Evolutionary conservation across 176 grass and related monocot species (phyloP), one percentile per base, ranked within the genome.

Genomic region (Tillandsia leiboldiana): DNA sequence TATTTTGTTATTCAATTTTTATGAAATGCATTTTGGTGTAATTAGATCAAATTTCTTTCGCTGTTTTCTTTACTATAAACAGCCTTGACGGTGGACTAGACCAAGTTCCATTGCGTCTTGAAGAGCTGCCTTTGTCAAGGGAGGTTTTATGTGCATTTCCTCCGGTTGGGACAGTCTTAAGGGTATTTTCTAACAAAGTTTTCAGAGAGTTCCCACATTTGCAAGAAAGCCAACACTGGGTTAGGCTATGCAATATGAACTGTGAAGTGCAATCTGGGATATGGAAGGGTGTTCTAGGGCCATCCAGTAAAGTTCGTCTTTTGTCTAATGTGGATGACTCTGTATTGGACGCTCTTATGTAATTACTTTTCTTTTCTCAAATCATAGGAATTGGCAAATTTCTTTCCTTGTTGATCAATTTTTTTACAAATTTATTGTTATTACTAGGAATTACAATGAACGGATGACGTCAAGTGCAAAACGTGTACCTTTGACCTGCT

Each of bases 281-380:
- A 28, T 91, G 88, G 88, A 86, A 84, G 72, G 92, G 83, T 58
- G 22, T 70, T 52, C 80, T 84, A 42, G 53, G 64, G 54, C 62
- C 85, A 26, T 82, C 82, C 72, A 86, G 88, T 84, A 82, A 83
- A 78, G n/a, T 96, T 69, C 80, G 72, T 49, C 81, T 88, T 83
- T 88, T 96, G 69, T 88, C 88, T 63, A 69, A 86, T 84, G 77
- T 91, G 81, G 88, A 96, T 77, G 78, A 65, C 62, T 69, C 42
- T 22, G 83, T 84, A 51, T 48, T 76, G 61, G 64, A 88, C 51
- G 73, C 83, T 51, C 28, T 86, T 64, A 96, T 85, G 91, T 96
- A 96, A 96, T 75, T 68, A 51, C 14, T 72, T 77, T 47, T 72
- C 63, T 78, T 67, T 50, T 67, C 73, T 74, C 13, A 48, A 9